Conservation (phyloP, 495 filamentous ascomycete species). For the Neurospora sp. region DNA sequence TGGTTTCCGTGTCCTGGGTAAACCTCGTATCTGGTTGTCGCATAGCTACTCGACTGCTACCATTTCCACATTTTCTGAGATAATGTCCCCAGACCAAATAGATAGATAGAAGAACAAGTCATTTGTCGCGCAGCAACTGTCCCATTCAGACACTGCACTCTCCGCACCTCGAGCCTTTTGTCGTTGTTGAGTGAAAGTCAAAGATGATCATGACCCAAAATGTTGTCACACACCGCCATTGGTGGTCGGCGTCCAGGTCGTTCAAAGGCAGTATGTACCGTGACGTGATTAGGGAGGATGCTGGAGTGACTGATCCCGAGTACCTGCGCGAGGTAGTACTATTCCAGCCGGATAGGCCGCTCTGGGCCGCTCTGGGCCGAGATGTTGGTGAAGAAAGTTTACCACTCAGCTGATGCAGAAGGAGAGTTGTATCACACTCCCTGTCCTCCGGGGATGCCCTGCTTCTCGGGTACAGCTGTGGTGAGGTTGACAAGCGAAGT, state of each 20-base stretch:
- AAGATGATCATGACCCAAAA: background rate
- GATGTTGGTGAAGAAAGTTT: background rate
- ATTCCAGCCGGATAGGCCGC: background rate
- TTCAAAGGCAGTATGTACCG: background rate
- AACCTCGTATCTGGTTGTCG: background rate
- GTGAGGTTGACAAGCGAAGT: background rate
- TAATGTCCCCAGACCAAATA: background rate
- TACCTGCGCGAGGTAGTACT: background rate
- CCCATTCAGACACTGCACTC: background rate
- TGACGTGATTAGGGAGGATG: background rate
- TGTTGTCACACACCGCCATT: background rate
- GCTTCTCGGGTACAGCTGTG: background rate
- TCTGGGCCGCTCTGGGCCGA: background rate
- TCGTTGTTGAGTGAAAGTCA: background rate
- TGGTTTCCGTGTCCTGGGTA: background rate
- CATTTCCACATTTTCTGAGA: background rate
- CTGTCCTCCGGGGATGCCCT: background rate
- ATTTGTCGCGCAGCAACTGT: background rate
- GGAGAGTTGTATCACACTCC: background rate
- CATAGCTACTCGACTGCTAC: background rate
- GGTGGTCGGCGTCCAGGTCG: background rate
- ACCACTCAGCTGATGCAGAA: background rate
- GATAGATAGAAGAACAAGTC: background rate
- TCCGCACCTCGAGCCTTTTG: background rate
- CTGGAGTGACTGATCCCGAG: background rate